A percentile compares a stretch with the other conserved stretches of the same genome.
phyloP scores from a whole-genome alignment of 2,329 filamentous ascomycete species.

The Sordariomycetes sp. region DNA sequence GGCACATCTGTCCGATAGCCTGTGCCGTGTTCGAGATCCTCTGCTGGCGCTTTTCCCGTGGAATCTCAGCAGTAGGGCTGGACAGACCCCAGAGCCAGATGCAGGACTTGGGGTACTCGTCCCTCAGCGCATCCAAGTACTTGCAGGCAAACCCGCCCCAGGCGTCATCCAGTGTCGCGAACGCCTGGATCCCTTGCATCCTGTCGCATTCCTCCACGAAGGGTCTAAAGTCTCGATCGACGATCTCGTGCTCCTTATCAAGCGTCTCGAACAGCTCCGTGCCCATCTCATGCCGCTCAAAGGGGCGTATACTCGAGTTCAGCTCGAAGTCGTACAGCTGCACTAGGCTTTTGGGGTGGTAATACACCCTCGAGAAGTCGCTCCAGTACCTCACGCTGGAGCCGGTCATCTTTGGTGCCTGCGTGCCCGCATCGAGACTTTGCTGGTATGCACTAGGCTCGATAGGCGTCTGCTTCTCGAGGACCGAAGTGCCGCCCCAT shows the following conservation, averaged over 20 bases:
- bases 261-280: conserved; percentile 65
- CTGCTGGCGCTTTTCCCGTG: conserved; percentile 41
- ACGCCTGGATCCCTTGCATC: conserved; percentile 77
- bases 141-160: conserved; percentile 71
- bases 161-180: conserved; percentile 64
- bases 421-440: conserved; percentile 63
- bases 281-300: conserved; percentile 83
- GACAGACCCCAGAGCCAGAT: conserved; percentile 85
- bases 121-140: conserved; percentile 69
- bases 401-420: conserved; percentile 56
- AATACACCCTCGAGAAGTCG: conserved; percentile 88
- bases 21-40: conserved; percentile 67
- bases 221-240: conserved; percentile 81
- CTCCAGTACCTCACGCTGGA: conserved; percentile 89
- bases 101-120: conserved; percentile 83
- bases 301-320: conserved; percentile 70
- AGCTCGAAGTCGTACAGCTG: conserved; percentile 84
- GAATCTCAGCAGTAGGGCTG: conserved; percentile 41
- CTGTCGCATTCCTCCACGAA: conserved; percentile 93
- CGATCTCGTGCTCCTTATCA: conserved; percentile 72
- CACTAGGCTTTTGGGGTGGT: conserved; percentile 78
- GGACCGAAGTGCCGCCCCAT: conserved; percentile 44
- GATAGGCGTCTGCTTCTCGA: conserved; percentile 62
- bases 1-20: conserved; percentile 58
- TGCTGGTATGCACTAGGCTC: conserved; percentile 67